A percentile compares a stretch with the other conserved stretches of the same genome.
phyloP scores from a whole-genome alignment of 768 basidiomycete species.

The Mycena capillaripes region DNA sequence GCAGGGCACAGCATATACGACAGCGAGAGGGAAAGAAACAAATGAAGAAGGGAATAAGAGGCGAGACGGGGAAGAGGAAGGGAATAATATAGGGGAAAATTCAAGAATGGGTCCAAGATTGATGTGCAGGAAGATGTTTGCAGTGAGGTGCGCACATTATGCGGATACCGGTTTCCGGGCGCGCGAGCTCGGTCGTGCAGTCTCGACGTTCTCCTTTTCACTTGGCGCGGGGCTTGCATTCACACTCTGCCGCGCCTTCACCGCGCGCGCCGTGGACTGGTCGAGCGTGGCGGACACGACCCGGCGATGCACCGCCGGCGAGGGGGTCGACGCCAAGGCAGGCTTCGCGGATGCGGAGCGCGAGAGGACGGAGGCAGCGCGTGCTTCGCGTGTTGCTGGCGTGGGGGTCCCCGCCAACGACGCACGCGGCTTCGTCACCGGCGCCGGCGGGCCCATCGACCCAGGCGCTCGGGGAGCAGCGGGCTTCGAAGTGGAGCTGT shows the following conservation, averaged over 20 bases:
- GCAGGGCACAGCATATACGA: constrained; percentile 34
- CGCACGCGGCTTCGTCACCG: constrained; percentile 49
- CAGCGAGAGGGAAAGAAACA: constrained; percentile 7
- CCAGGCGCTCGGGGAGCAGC: constrained; percentile 48
- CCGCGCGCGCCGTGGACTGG: constrained; percentile 50
- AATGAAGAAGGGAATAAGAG: not conserved
- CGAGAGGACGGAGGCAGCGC: constrained; percentile 43
- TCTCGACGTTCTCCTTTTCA: constrained; percentile 73
- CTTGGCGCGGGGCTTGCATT: constrained; percentile 55
- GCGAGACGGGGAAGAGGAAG: constrained; percentile 19
- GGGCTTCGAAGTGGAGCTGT: constrained; percentile 37
- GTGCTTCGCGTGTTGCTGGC: constrained; percentile 46
- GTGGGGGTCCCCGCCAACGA: constrained; percentile 57
- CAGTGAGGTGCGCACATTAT: not conserved
- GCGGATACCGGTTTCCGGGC: constrained; percentile 39
- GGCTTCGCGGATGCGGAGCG: constrained; percentile 47
- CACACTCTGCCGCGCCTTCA: constrained; percentile 48
- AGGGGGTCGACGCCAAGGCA: constrained; percentile 34
- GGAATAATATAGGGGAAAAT: constrained; percentile 33
- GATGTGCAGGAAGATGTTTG: not conserved
- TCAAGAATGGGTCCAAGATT: constrained; percentile 19
- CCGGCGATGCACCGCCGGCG: constrained; percentile 40
- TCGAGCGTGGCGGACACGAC: constrained; percentile 46
- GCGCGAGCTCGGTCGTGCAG: constrained; percentile 31
- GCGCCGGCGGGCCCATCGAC: constrained; percentile 66